Conservation (phyloP, 257 asterid genomes). For the Asclepias syriaca region DNA sequence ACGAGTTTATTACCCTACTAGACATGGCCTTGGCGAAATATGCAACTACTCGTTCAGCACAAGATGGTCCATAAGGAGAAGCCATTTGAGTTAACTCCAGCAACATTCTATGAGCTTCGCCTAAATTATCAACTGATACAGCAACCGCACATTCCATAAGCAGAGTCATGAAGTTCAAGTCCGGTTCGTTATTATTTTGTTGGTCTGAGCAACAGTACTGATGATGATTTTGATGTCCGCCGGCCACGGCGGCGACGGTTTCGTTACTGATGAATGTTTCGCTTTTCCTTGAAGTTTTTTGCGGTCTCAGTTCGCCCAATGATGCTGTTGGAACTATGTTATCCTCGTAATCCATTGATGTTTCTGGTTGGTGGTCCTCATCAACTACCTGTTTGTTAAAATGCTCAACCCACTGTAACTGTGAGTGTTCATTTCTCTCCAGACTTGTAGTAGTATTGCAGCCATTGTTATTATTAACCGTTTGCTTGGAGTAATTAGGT, state of each 20-base stretch:
- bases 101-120: constrained; percentile 67
- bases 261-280: too few species aligned
- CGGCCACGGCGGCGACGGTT: too few species aligned
- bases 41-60: constrained; percentile 67
- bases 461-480: not conserved
- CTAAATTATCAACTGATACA: constrained; percentile 60
- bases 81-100: constrained; percentile 64
- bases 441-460: constrained; percentile 2
- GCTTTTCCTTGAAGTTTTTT: constrained; percentile 26
- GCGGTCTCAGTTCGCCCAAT: constrained; percentile 34
- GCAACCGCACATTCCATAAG: constrained; percentile 76
- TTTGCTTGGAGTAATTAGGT: constrained; percentile 7
- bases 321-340: constrained; percentile 23
- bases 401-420: constrained; percentile 67
- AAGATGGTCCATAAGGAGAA: constrained; percentile 47
- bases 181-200: constrained; percentile 26
- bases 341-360: constrained; percentile 5
- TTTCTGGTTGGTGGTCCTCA: constrained; percentile 54
- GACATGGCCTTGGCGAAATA: constrained; percentile 72
- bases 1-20: constrained; percentile 65
- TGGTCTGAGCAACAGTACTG: not conserved
- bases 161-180: constrained; percentile 40
- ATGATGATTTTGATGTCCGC: too few species aligned
- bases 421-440: constrained; percentile 47
- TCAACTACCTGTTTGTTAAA: constrained; percentile 54